Evolutionary conservation across 164 flowering plant species (phyloP).

Genomic region (Vitis riparia): DNA sequence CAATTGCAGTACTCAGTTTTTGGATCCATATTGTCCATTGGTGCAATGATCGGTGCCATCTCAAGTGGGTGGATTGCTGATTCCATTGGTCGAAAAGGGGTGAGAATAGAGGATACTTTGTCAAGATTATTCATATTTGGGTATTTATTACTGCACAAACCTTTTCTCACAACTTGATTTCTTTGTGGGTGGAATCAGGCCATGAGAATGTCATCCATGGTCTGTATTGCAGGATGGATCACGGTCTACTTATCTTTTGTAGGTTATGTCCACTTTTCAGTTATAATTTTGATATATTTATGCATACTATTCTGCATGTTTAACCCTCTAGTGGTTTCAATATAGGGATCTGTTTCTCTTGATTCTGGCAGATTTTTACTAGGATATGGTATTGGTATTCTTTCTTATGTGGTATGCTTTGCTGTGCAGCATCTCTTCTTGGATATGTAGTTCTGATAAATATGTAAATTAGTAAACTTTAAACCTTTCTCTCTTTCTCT

Average conservation of each 20-base stretch:
- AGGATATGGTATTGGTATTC: slow-evolving; percentile 76
- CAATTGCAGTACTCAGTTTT: slow-evolving; percentile 51
- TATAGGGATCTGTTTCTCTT: slow-evolving; percentile 52
- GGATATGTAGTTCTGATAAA: too few relatives aligned
- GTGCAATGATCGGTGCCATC: slow-evolving; percentile 72
- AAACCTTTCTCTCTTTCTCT: background rate
- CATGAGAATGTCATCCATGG: slow-evolving; percentile 65
- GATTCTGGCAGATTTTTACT: slow-evolving; percentile 66
- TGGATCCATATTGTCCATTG: slow-evolving; percentile 67
- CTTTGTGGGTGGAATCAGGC: slow-evolving; percentile 44
- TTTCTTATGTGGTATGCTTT: slow-evolving; percentile 67
- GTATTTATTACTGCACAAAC: too few relatives aligned
- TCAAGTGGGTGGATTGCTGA: slow-evolving; percentile 62
- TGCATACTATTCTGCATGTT: too few relatives aligned
- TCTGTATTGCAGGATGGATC: slow-evolving; percentile 86
- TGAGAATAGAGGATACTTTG: background rate
- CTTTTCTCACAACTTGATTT: background rate
- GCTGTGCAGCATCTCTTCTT: background rate
- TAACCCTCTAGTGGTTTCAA: background rate
- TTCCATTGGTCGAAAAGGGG: slow-evolving; percentile 66
- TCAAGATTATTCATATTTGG: background rate
- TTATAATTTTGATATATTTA: background rate
- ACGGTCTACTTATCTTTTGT: slow-evolving; percentile 65
- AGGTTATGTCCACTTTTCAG: background rate
- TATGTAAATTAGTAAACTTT: too few relatives aligned